Evolutionary conservation across 345 rosid genomes (phyloP).

Genomic region (Salix purpurea): DNA sequence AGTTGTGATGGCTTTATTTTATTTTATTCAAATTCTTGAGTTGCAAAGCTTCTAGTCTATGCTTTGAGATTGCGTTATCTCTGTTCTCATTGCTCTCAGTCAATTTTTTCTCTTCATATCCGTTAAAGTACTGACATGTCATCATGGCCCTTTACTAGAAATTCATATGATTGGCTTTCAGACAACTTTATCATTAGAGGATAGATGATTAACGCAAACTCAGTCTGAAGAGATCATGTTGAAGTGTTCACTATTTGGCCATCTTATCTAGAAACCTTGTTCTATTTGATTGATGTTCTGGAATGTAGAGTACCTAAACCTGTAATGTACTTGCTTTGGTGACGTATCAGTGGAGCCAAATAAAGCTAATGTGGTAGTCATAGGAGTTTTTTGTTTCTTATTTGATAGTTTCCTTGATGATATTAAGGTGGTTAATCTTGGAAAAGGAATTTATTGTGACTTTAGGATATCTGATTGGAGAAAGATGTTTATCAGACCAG

Average conservation of each 20-base stretch:
- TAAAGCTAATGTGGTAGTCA: not conserved
- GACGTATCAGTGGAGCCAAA: not conserved
- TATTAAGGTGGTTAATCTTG: not conserved
- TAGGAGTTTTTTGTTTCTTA: not conserved
- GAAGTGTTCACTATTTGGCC: not conserved
- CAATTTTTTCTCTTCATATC: not conserved
- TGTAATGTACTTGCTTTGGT: not conserved
- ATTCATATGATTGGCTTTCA: not conserved
- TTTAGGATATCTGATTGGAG: not conserved
- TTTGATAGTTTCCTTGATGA: not conserved
- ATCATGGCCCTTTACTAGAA: not conserved
- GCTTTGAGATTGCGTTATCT: not conserved
- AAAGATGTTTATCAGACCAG: not conserved
- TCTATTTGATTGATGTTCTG: not conserved
- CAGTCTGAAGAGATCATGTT: not conserved
- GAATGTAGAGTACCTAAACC: not conserved
- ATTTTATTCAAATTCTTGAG: not conserved
- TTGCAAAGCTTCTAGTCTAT: not conserved
- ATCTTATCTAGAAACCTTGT: not conserved
- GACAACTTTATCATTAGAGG: not conserved
- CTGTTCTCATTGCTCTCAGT: not conserved
- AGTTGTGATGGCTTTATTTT: not conserved
- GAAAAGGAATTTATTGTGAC: not conserved
- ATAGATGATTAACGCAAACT: not conserved
- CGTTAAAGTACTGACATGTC: too few species aligned